These are phyloP conservation scores for Sungouiella blattae DNA, from an alignment of 805 yeast species.

Conservation along the genomic window DNA sequence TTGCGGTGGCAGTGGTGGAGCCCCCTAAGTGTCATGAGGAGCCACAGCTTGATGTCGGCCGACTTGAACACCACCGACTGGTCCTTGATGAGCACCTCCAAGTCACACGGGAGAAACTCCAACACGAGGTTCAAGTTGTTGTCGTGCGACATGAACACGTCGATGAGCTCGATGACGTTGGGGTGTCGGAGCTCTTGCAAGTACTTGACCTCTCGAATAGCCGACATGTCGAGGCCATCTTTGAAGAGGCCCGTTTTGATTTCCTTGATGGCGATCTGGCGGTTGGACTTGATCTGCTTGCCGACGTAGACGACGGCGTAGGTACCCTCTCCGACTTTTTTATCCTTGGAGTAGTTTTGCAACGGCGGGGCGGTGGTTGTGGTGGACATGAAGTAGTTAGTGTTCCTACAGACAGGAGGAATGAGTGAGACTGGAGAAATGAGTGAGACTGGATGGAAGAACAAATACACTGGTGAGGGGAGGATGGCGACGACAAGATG, in stretches of 20 bases:
- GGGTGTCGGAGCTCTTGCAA: constrained; percentile 71
- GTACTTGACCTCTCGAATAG: constrained; percentile 88
- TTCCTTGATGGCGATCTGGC: constrained; percentile 87
- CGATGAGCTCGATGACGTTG: constrained; percentile 83
- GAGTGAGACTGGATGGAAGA: no score
- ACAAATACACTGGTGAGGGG: no score
- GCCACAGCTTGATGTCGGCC: constrained; percentile 89
- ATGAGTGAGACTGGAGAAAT: no score
- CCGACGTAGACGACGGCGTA: constrained; percentile 96
- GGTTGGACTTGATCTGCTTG: constrained; percentile 47
- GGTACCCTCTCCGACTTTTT: constrained; percentile 97
- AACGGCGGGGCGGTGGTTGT: not conserved
- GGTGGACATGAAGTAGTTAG: no score
- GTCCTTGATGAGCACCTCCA: constrained; percentile 86
- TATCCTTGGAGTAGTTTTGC: constrained; percentile 48
- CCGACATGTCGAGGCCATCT: constrained; percentile 97
- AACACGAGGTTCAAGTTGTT: constrained; percentile 77
- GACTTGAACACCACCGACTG: constrained; percentile 70
- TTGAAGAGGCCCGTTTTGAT: constrained; percentile 91
- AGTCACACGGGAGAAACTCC: constrained; percentile 88
- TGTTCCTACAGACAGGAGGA: no score
- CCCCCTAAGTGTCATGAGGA: constrained; percentile 91
- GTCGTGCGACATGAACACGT: constrained; percentile 67
- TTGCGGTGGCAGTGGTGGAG: constrained; percentile 94
- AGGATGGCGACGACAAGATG: no score